Conservation (phyloP, 192 early-diverging fungal species). For the Coemansia sp. region DNA sequence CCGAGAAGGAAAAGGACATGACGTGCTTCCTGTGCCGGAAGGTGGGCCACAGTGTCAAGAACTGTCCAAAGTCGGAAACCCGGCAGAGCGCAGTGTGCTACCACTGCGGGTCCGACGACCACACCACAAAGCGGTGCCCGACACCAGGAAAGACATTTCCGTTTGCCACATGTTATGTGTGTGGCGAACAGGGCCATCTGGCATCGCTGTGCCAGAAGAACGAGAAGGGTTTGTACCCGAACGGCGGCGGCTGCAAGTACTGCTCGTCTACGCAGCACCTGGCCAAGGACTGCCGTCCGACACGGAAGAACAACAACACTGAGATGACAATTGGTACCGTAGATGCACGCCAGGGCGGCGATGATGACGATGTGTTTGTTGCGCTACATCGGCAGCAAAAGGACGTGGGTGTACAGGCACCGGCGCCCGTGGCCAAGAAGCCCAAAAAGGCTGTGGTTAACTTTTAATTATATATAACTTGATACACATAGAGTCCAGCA, state of each 20-base stretch:
- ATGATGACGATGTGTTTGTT: conserved; percentile 80
- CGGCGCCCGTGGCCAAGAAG: neutral
- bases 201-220: conserved; percentile 82
- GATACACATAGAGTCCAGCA: too few relatives aligned
- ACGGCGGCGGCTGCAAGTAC: conserved; percentile 86
- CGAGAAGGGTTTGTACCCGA: conserved; percentile 84
- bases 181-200: conserved; percentile 80
- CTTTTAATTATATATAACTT: neutral
- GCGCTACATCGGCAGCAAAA: conserved; percentile 37
- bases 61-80: conserved; percentile 68
- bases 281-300: conserved; percentile 75
- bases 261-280: conserved; percentile 87
- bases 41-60: conserved; percentile 77
- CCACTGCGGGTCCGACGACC: conserved; percentile 83
- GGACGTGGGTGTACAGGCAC: conserved; percentile 1
- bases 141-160: conserved; percentile 58
- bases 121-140: conserved; percentile 77
- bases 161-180: conserved; percentile 87
- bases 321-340: conserved; percentile 68
- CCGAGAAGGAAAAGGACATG: conserved; percentile 39
- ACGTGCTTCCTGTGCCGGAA: conserved; percentile 85
- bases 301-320: conserved; percentile 43
- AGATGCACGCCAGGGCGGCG: conserved; percentile 80
- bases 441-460: neutral
- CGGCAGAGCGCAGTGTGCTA: conserved; percentile 72